Base-by-base conservation (phyloP, 225 moss, liverwort and hornwort genomes). In the Polytrichum formosum region DNA sequence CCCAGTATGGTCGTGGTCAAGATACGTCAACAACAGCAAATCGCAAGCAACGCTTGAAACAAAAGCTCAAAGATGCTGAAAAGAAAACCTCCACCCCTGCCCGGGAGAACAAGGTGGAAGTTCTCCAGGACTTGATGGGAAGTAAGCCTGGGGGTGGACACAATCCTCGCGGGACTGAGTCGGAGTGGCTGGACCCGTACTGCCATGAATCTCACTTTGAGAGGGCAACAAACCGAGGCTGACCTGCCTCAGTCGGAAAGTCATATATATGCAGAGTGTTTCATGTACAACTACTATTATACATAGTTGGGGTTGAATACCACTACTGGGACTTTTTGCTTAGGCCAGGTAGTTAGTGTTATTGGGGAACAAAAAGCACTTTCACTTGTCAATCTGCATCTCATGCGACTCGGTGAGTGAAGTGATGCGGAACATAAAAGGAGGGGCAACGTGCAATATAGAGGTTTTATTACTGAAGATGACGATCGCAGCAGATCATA, bases 31-130 rank as follows among this genome's bases (percentile, higher is more conserved):
- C 77, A 53, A 76, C 97, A 31, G 77, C 82, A 8, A 91, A 84
- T 69, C 85, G 91, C 73, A 98, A 98, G 84, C 91, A 98, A 76
- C 92, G 91, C 28, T 63, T 94, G 78, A 98, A 94, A 72, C 98
- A 98, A 67, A 98, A 94, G 81, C 85, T 98, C 6, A 98, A 91
- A 78, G 92, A 91, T 80, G 94, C 90, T 23, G 98, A 98, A 70
- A 91, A 87, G 77, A 98, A 91, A 76, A 75, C 81, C 21, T 78
- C 90, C 7, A 69, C 72, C 37, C 67, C 90, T 33, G 88, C 91
- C 28, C 98, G 98, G 19, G 98, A 98, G 85, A 98, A 98, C 77
- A 98, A 98, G 88, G 98, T 98, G 77, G 98, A 98, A 74, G 92
- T 98, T 56, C 87, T 98, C 55, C 98, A 90, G 69, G 94, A 94